These are phyloP conservation scores for Diospyros lotus DNA, from an alignment of 148 eudicot genomes.

Conservation along the genomic window DNA sequence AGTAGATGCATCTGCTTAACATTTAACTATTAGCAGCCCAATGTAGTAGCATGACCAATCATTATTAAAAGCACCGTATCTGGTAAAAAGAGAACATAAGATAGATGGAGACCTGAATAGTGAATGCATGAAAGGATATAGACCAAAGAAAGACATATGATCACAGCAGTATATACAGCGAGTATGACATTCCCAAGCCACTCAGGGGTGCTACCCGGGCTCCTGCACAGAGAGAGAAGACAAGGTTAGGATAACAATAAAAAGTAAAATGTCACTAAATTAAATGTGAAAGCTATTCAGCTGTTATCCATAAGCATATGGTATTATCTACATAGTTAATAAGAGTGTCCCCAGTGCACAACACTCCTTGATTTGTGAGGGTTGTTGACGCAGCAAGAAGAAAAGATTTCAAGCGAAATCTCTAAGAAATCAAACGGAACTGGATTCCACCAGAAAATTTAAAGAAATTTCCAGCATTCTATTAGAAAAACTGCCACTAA, in stretches of 20 bases:
- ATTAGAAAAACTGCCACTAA: too few species aligned
- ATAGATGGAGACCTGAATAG: slow-evolving; percentile 65
- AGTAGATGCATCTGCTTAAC: not conserved
- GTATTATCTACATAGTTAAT: not conserved
- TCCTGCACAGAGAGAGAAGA: slow-evolving; percentile 44
- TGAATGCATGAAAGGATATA: slow-evolving; percentile 88
- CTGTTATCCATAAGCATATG: slow-evolving; percentile 1
- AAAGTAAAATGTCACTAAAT: not conserved
- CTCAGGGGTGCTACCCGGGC: slow-evolving; percentile 80
- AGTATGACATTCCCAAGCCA: slow-evolving; percentile 64
- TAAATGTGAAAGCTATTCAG: not conserved
- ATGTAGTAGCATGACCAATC: not conserved
- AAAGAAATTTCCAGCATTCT: too few species aligned
- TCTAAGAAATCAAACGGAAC: too few species aligned
- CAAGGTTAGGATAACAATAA: not conserved
- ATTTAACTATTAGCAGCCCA: not conserved
- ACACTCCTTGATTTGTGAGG: too few species aligned
- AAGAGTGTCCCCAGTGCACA: not conserved
- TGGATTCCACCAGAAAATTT: too few species aligned
- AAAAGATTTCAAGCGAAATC: too few species aligned
- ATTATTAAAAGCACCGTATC: not conserved
- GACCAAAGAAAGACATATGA: slow-evolving; percentile 79
- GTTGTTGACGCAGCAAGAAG: too few species aligned
- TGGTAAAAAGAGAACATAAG: not conserved
- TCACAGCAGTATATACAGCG: slow-evolving; percentile 51